Conservation (phyloP, 1,284 basidiomycete species). For the Laetiporus sulphureus region DNA sequence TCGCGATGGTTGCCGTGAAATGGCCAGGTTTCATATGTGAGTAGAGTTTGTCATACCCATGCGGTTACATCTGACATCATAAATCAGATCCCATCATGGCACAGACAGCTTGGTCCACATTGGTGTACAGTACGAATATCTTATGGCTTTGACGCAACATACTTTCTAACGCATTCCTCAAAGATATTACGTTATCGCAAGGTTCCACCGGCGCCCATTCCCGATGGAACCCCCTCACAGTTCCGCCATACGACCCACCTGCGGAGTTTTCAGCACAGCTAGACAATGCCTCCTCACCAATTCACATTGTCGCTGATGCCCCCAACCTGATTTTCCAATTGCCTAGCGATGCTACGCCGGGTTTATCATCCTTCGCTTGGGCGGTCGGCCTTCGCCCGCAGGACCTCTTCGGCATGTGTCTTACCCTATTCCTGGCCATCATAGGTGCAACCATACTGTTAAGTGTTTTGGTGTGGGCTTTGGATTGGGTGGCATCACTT, state of each 20-base stretch:
- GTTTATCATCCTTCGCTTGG: slow-evolving; percentile 76
- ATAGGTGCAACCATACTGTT: slow-evolving; percentile 65
- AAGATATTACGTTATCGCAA: slow-evolving; percentile 70
- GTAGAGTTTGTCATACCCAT: slow-evolving; percentile 23
- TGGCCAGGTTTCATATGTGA: slow-evolving; percentile 91
- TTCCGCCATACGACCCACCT: slow-evolving; percentile 57
- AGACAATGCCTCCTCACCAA: slow-evolving; percentile 58
- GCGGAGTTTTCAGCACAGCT: slow-evolving; percentile 67
- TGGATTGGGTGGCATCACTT: slow-evolving; percentile 49
- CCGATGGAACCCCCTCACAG: slow-evolving; percentile 63
- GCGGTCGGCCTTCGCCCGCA: slow-evolving; percentile 75
- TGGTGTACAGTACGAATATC: slow-evolving; percentile 72
- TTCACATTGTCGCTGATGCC: slow-evolving; percentile 67
- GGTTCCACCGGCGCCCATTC: slow-evolving; percentile 33
- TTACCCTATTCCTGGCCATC: slow-evolving; percentile 79
- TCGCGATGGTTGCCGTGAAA: slow-evolving; percentile 89
- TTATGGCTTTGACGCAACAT: slow-evolving; percentile 1
- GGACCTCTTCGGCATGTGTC: slow-evolving; percentile 82
- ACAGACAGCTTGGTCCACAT: slow-evolving; percentile 82
- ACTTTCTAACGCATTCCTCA: slow-evolving; percentile 5
- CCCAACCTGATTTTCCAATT: slow-evolving; percentile 73
- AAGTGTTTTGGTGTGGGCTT: slow-evolving; percentile 65
- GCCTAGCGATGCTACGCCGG: slow-evolving; percentile 51
- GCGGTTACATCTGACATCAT: slow-evolving; percentile 7
- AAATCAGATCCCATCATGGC: slow-evolving; percentile 77